phyloP scores from a whole-genome alignment of 2,329 filamentous ascomycete genomes.

The Aspergillus nomiae region DNA sequence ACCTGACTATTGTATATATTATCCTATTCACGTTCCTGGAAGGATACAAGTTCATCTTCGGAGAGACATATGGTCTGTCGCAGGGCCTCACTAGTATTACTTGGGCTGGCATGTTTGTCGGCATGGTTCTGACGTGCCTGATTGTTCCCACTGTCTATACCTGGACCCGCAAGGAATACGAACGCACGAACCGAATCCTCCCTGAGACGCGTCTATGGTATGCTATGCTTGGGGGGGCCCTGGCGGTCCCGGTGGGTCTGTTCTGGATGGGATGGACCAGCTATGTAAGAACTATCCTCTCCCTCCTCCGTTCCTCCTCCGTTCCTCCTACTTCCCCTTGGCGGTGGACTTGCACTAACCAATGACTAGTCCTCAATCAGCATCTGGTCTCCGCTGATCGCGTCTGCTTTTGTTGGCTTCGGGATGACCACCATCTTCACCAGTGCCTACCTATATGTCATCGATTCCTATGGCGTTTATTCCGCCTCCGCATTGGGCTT shows the following conservation, averaged over 20 bases:
- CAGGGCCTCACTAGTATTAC: slow-evolving; percentile 48
- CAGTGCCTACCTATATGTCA: slow-evolving; percentile 57
- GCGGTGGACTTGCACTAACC: no score
- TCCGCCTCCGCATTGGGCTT: slow-evolving; percentile 50
- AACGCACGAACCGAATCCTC: slow-evolving; percentile 19
- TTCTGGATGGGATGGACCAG: slow-evolving; percentile 63
- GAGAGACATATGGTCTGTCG: slow-evolving; percentile 49
- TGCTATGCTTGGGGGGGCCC: slow-evolving; percentile 51
- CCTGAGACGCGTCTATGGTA: slow-evolving; percentile 60
- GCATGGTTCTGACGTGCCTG: slow-evolving; percentile 47
- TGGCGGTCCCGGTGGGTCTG: slow-evolving; percentile 53
- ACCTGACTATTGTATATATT: slow-evolving; percentile 33
- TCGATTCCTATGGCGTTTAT: slow-evolving; percentile 56
- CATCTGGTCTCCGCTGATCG: slow-evolving; percentile 53
- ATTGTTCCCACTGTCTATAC: slow-evolving; percentile 24
- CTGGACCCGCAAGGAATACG: not conserved
- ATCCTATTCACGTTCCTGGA: slow-evolving; percentile 40
- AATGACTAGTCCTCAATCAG: slow-evolving; percentile 35
- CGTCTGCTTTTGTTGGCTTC: slow-evolving; percentile 55
- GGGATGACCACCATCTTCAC: slow-evolving; percentile 53
- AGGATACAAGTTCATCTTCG: slow-evolving; percentile 55
- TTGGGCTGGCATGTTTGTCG: slow-evolving; percentile 51
- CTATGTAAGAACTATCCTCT: slow-evolving; percentile 25
- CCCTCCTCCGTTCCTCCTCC: no score
- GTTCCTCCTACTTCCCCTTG: not conserved